Evolutionary conservation across 768 basidiomycete genomes (phyloP), one percentile per base, ranked within the genome.

Genomic region (Lyophyllum semitale): DNA sequence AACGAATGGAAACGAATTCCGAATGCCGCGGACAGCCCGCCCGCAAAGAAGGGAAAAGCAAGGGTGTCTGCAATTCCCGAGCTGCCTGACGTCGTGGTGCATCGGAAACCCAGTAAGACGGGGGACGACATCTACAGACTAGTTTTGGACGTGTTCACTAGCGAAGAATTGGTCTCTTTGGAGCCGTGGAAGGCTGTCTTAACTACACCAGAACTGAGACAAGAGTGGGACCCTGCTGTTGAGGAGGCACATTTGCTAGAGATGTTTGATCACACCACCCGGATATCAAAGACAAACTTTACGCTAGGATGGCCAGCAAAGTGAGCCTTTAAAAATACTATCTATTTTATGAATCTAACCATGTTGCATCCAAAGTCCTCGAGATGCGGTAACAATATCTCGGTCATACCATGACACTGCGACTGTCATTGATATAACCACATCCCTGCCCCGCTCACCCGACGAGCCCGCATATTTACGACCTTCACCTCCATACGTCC

Each of bases 271-370:
- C 84, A 84, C 37, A 81, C 82, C 58, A 96, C 93, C 8, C 77
- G 94, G 56, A 89, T 99, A 65, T 81, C 83, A 20, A 93, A 91
- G 75, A 97, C 94, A 0, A 91, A 93, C 59, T 98, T 93, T 68
- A 87, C 87, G 7, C 73, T 99, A 9, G 96, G 96, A 1, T 99
- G 96, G 96, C 96, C 96, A 53, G 95, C 94, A 53, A 95, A 89
- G 95, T 96, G 66, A 65, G 93, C 81, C 38, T 42, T 35, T 30
- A 53, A 12, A 50, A 46, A 4, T 37, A 22, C 30, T 40, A 5
- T 57, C 20, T 58, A 33, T 15, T 22, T 17, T 48, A 22, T 35
- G 23, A 33, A 37, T 52, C 48, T 26, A 53, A 40, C 23, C 29
- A 53, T 46, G 30, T 61, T 53, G 22, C 13, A n/a, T 44, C 44